Evolutionary conservation across 2,329 filamentous ascomycete genomes (phyloP).

Genomic region (Aspergillus tanneri): DNA sequence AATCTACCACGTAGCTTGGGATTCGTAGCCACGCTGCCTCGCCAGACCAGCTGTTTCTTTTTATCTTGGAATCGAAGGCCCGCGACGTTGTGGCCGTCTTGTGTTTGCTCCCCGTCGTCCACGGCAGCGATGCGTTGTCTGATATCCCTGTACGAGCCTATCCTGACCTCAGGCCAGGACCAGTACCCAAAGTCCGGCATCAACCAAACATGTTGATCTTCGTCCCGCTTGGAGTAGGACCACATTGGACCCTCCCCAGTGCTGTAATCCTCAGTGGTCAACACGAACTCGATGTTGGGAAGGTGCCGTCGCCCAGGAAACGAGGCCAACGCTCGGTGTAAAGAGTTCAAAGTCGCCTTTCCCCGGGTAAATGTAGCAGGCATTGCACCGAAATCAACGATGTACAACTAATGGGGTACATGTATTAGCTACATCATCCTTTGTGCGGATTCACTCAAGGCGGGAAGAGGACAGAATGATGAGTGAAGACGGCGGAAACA

Average conservation of each 20-base stretch:
- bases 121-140: constrained; percentile 38
- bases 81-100: constrained; percentile 18
- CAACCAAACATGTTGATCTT: constrained; percentile 48
- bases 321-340: constrained; percentile 49
- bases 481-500: too few relatives aligned
- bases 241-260: constrained; percentile 38
- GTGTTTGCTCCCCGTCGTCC: constrained; percentile 31
- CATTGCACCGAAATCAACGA: constrained; percentile 37
- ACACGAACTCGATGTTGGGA: constrained; percentile 52
- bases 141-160: constrained; percentile 47
- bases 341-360: constrained; percentile 47
- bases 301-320: constrained; percentile 40
- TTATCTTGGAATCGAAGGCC: constrained; percentile 38
- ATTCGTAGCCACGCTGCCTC: constrained; percentile 45
- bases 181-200: constrained; percentile 58
- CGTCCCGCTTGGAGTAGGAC: constrained; percentile 44
- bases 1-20: constrained; percentile 41
- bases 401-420: constrained; percentile 33
- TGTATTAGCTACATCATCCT: not conserved
- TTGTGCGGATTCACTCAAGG: too few relatives aligned
- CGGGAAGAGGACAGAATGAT: too few relatives aligned
- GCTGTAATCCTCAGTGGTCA: constrained; percentile 48
- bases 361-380: constrained; percentile 37
- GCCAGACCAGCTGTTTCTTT: constrained; percentile 50
- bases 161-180: constrained; percentile 52